These are phyloP conservation scores for Boletus rubescentipes DNA, from an alignment of 768 basidiomycete genomes.

Conservation along the genomic window DNA sequence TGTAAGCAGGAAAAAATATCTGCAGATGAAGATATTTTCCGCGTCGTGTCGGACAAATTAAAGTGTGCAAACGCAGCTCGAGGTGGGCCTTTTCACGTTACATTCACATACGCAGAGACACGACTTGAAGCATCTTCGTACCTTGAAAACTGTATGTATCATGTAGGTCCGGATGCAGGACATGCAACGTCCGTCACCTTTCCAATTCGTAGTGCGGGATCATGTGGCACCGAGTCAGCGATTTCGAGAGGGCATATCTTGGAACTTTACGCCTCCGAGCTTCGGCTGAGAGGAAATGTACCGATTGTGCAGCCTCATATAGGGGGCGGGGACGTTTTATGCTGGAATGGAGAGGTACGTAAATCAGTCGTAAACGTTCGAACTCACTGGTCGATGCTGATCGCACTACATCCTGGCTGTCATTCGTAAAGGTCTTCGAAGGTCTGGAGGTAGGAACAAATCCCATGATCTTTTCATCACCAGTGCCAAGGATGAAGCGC, in stretches of 20 bases:
- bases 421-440: conserved; percentile 58
- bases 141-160: conserved; percentile 1
- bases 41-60: conserved; percentile 34
- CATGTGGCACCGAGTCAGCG: background rate
- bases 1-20: conserved; percentile 3
- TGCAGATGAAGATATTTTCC: conserved; percentile 15
- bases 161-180: conserved; percentile 67
- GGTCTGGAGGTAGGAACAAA: conserved; percentile 60
- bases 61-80: conserved; percentile 53
- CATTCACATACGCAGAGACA: background rate
- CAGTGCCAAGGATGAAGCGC: conserved; percentile 9
- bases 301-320: conserved; percentile 70
- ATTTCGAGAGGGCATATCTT: conserved; percentile 23
- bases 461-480: background rate
- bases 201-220: conserved; percentile 9
- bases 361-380: background rate
- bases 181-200: conserved; percentile 28
- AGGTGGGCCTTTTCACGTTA: conserved; percentile 38
- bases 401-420: background rate
- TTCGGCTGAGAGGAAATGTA: conserved; percentile 62
- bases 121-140: background rate
- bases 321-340: conserved; percentile 56
- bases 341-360: conserved; percentile 85
- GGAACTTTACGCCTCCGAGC: conserved; percentile 71
- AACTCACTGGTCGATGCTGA: background rate